Base-by-base conservation (phyloP, 768 basidiomycete species). In the Pulveroboletus ravenelii region DNA sequence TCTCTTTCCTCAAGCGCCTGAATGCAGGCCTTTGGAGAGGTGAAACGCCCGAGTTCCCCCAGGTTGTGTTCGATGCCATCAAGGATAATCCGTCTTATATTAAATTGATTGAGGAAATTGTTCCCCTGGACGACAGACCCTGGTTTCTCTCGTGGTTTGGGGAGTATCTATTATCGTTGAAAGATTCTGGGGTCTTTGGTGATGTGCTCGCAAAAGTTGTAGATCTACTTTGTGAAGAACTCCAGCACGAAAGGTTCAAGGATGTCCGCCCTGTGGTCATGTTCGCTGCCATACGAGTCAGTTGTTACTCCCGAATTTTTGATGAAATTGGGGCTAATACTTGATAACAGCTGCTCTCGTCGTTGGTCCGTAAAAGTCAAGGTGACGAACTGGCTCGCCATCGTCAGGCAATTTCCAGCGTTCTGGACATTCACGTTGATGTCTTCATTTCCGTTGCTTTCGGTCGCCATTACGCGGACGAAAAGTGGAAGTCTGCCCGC, bases 21-120 rank as follows among this genome's bases (percentile, higher is more conserved):
- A 75, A 75, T 0, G 57, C 67, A 3, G 61, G 73, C 10, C 64
- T 92, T 13, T 97, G 95, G 94, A 64, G 72, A 17, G 79, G 76
- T 27, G 84, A 89, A 56, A 78, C 78, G 1, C 72, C 80, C 5
- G 84, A 89, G 59, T 89, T 84, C 60, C 85, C 92, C 3, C 79
- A 84, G 56, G 76, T 87, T 32, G 78, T 92, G 7, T 85, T 95
- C 59, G 90, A 89, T 60, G 78, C 85, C 13, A 78, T 97, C 61
- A 88, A 87, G 63, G 84, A 90, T 62, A 97, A 95, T 63, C 63
- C 72, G 3, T 71, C 74, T 6, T 85, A 79, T 61, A 61, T 70
- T 31, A 65, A 74, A 29, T 65, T 79, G 37, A 55, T 89, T 12
- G 70, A 72, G 47, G 67, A 64, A 4, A 52, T 62, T 10, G 61